Percentiles rank a stretch among this genome's conserved stretches.
phyloP scores from a whole-genome alignment of 164 flowering plant species.

The Pachysandra terminalis region DNA sequence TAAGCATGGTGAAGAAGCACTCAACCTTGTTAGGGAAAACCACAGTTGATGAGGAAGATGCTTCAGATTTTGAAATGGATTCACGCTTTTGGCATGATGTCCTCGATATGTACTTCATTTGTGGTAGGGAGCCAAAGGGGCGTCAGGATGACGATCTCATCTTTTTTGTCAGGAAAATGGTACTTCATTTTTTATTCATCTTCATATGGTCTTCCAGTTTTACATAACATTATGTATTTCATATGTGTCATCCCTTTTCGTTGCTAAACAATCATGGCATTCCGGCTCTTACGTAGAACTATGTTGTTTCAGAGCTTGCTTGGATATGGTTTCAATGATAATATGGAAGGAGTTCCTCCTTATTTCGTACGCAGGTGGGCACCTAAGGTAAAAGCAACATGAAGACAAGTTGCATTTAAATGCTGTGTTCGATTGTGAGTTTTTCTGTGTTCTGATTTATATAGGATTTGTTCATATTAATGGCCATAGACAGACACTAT shows the following conservation, averaged over 20 bases:
- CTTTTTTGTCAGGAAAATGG: slow-evolving; percentile 79
- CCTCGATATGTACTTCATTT: slow-evolving; percentile 71
- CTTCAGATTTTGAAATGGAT: slow-evolving; percentile 81
- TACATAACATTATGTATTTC: neutral
- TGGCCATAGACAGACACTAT: neutral
- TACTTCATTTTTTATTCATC: slow-evolving; percentile 15
- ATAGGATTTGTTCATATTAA: neutral
- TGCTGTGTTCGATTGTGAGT: neutral
- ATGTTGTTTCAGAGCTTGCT: slow-evolving; percentile 41
- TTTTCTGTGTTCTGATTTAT: neutral
- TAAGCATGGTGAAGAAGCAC: slow-evolving; percentile 92
- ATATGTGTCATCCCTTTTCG: neutral
- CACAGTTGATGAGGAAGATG: slow-evolving; percentile 53
- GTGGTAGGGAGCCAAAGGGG: slow-evolving; percentile 67
- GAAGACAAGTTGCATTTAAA: neutral
- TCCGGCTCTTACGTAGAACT: slow-evolving; percentile 5
- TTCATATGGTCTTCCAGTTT: neutral
- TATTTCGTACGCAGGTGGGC: slow-evolving; percentile 99
- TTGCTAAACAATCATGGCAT: slow-evolving; percentile 2
- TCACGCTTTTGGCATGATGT: slow-evolving; percentile 75
- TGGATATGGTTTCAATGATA: slow-evolving; percentile 52
- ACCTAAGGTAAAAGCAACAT: slow-evolving; percentile 67
- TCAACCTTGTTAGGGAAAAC: slow-evolving; percentile 60
- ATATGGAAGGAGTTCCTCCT: slow-evolving; percentile 52
- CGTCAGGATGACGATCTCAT: slow-evolving; percentile 88